Conservation (phyloP, 108 stramenopile species). For the Fistulifera solaris region DNA sequence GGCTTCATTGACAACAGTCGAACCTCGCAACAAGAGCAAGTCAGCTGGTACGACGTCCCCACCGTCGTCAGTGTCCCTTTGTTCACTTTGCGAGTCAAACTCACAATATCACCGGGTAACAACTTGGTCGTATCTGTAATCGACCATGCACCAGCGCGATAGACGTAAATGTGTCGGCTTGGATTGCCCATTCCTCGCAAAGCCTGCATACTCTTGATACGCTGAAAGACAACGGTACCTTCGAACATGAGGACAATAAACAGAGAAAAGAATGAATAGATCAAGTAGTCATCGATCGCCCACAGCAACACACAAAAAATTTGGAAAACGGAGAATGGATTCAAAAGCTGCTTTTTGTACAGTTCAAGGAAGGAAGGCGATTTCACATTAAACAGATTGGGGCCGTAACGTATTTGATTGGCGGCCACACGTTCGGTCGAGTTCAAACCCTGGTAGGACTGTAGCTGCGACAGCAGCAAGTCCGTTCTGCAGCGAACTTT, state of each 20-base stretch:
- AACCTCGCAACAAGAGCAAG: slow-evolving; percentile 77
- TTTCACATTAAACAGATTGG: slow-evolving; percentile 76
- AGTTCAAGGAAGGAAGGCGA: slow-evolving; percentile 87
- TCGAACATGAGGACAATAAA: slow-evolving; percentile 92
- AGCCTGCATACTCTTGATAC: slow-evolving; percentile 58
- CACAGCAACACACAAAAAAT: slow-evolving; percentile 86
- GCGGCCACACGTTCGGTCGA: slow-evolving; percentile 43
- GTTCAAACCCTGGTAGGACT: slow-evolving; percentile 65
- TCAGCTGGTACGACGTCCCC: slow-evolving; percentile 94
- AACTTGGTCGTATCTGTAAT: slow-evolving; percentile 60
- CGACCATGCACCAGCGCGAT: slow-evolving; percentile 60
- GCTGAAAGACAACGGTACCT: slow-evolving; percentile 85
- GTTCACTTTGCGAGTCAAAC: slow-evolving; percentile 55
- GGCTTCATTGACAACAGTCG: slow-evolving; percentile 92
- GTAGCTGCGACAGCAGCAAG: slow-evolving; percentile 56
- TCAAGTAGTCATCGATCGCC: slow-evolving; percentile 95
- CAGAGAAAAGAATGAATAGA: slow-evolving; percentile 84
- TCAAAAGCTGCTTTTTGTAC: slow-evolving; percentile 89
- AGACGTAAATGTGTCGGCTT: slow-evolving; percentile 61
- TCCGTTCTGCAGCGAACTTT: slow-evolving; percentile 86
- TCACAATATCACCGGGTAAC: slow-evolving; percentile 92
- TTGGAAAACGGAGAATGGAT: slow-evolving; percentile 92
- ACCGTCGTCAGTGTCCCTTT: slow-evolving; percentile 45
- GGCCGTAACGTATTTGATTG: slow-evolving; percentile 81
- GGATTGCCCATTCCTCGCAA: slow-evolving; percentile 76